phyloP scores from a whole-genome alignment of 208 protist genomes.

The Borovskyia barvae region DNA sequence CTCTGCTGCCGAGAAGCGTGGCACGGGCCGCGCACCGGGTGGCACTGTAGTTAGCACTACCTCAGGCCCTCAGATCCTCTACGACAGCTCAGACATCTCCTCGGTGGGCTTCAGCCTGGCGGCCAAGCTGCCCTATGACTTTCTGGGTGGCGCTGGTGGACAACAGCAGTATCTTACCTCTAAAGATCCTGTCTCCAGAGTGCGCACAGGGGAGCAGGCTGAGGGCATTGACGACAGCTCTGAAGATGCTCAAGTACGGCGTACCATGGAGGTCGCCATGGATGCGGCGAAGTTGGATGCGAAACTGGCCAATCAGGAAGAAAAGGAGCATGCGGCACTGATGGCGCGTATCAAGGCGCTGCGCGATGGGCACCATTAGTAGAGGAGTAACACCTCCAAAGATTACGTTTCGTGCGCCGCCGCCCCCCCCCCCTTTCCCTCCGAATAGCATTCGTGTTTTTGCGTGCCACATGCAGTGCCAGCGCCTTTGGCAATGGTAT shows the following conservation, averaged over 20 bases:
- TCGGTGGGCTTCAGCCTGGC: conserved; percentile 58
- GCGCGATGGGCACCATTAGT: conserved; percentile 19
- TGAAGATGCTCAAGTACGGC: conserved; percentile 47
- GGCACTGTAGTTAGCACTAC: conserved; percentile 49
- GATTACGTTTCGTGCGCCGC: not conserved
- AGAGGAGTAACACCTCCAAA: no score
- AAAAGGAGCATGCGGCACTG: conserved; percentile 49
- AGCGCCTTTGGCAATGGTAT: no score
- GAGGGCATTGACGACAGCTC: conserved; percentile 16
- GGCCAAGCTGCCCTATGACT: conserved; percentile 42
- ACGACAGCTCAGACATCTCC: conserved; percentile 75
- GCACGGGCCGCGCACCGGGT: conserved; percentile 8
- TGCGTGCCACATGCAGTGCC: no score
- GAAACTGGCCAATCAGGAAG: conserved; percentile 42
- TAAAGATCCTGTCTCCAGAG: no score
- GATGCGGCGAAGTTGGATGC: conserved; percentile 54
- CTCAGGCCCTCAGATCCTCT: conserved; percentile 55
- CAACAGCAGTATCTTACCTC: conserved; percentile 22
- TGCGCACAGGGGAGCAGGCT: not conserved
- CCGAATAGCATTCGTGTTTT: not conserved
- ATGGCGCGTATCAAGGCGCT: conserved; percentile 49
- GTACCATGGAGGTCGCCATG: conserved; percentile 35
- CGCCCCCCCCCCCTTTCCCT: not conserved
- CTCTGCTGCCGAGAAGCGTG: not conserved
- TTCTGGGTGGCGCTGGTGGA: conserved; percentile 37